Percentiles rank a stretch among this genome's conserved stretches.
Conservation (phyloP, 495 filamentous ascomycete genomes). For the Annulohypoxylon bovei region DNA sequence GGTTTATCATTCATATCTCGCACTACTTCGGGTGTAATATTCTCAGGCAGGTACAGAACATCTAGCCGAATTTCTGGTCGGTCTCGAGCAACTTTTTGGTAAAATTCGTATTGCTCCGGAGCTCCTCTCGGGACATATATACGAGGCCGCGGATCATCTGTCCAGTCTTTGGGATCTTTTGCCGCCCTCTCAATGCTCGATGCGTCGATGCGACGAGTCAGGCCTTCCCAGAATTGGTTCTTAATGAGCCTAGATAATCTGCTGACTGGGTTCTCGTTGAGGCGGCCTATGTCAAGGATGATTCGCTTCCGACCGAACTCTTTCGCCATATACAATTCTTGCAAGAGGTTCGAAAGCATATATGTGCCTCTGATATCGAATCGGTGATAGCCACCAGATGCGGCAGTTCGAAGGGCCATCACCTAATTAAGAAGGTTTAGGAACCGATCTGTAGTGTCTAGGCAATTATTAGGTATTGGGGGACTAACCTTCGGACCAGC, state of each 20-base stretch:
- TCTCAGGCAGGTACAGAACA: conserved; percentile 77
- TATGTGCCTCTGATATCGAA: conserved; percentile 94
- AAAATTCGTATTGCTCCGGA: conserved; percentile 90
- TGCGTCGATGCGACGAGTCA: conserved; percentile 89
- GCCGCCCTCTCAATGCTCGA: conserved; percentile 87
- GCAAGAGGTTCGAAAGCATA: conserved; percentile 92
- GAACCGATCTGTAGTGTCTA: background rate
- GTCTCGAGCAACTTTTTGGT: conserved; percentile 75
- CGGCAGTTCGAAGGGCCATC: conserved; percentile 83
- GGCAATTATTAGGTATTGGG: background rate
- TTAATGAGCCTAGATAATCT: conserved; percentile 86
- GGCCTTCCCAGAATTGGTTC: conserved; percentile 86
- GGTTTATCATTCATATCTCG: conserved; percentile 81
- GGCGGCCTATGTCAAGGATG: conserved; percentile 83
- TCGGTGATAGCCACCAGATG: conserved; percentile 81
- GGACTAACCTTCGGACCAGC: conserved; percentile 83
- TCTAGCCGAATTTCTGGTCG: conserved; percentile 86
- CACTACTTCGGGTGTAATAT: conserved; percentile 79
- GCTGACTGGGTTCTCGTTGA: conserved; percentile 92
- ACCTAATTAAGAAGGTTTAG: conserved; percentile 57
- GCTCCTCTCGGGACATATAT: conserved; percentile 90
- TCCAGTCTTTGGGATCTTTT: conserved; percentile 91
- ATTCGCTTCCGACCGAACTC: conserved; percentile 84
- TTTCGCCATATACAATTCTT: conserved; percentile 91
- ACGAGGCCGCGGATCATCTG: conserved; percentile 83